Conservation (phyloP, 768 basidiomycete species). For the Termitomyces sp. region DNA sequence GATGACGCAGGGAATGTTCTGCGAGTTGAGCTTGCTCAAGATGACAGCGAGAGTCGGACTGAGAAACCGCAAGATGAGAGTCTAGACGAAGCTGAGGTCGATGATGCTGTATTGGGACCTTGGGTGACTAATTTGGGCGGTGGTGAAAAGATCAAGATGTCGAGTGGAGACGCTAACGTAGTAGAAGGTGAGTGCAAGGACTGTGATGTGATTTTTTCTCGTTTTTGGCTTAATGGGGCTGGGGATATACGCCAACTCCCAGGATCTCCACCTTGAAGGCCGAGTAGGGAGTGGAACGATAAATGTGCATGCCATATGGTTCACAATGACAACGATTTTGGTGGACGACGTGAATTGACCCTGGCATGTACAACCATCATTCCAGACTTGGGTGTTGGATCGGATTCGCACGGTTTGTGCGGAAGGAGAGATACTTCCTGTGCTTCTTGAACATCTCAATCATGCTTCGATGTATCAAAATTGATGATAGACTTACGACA, state of each 20-base stretch:
- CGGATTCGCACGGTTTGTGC: conserved; percentile 21
- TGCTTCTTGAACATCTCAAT: conserved; percentile 12
- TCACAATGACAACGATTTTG: conserved; percentile 2
- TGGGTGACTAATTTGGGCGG: conserved; percentile 36
- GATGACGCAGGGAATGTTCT: conserved; percentile 75
- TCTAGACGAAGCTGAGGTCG: conserved; percentile 29
- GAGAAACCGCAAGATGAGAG: conserved; percentile 34
- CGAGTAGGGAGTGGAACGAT: conserved; percentile 2
- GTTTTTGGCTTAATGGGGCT: conserved; percentile 10
- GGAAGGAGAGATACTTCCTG: conserved; percentile 11
- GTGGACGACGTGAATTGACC: not conserved
- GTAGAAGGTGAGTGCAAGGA: conserved; percentile 27
- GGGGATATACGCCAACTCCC: not conserved
- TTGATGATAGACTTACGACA: conserved; percentile 17
- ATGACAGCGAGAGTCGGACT: conserved; percentile 34
- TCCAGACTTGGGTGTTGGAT: not conserved
- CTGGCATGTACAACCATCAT: conserved; percentile 1
- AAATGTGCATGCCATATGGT: conserved; percentile 3
- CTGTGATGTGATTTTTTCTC: not conserved
- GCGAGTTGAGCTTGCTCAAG: conserved; percentile 59
- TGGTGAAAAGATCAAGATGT: conserved; percentile 16
- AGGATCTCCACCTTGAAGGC: conserved; percentile 5
- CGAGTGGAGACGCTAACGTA: conserved; percentile 20
- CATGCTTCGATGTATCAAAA: conserved; percentile 4
- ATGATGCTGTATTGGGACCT: conserved; percentile 23